These are phyloP conservation scores for Passiflora organensis DNA, from an alignment of 345 rosid species.

Conservation along the genomic window DNA sequence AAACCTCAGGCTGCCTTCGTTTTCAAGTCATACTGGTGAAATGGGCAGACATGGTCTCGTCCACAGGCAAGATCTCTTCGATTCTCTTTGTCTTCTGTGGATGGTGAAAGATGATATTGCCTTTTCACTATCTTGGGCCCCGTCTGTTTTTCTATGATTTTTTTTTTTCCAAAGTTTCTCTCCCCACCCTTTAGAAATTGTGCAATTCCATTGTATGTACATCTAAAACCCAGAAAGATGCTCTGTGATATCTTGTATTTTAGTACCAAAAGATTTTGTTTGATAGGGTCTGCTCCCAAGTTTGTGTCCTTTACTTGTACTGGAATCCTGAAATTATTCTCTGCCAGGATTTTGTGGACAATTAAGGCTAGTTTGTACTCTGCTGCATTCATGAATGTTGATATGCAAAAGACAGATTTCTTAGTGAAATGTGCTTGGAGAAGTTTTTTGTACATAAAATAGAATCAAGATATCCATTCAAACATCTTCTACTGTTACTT, in stretches of 20 bases:
- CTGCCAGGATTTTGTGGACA: no score
- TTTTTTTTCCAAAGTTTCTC: slow-evolving; percentile 9
- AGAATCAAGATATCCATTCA: no score
- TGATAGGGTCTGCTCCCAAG: slow-evolving; percentile 12
- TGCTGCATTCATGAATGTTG: no score
- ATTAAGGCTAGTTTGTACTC: no score
- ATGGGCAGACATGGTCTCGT: slow-evolving; percentile 44
- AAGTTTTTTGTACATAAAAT: no score
- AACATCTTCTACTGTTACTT: no score
- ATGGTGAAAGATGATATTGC: slow-evolving; percentile 45
- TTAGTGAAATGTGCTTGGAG: no score
- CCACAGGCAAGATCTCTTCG: slow-evolving; percentile 50
- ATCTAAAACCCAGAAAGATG: slow-evolving; percentile 26
- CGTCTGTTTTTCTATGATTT: slow-evolving; percentile 13
- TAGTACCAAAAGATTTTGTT: slow-evolving; percentile 19
- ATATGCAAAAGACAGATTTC: no score
- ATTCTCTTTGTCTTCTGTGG: slow-evolving; percentile 49
- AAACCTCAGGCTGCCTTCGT: slow-evolving; percentile 26
- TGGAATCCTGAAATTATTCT: slow-evolving; percentile 25
- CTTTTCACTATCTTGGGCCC: slow-evolving; percentile 49
- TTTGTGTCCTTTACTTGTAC: slow-evolving; percentile 17
- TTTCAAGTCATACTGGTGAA: slow-evolving; percentile 36
- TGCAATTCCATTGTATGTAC: slow-evolving; percentile 23
- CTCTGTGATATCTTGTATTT: slow-evolving; percentile 14
- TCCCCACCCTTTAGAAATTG: slow-evolving; percentile 17